phyloP scores from a whole-genome alignment of 257 asterid genomes.

The Solanum piurae region DNA sequence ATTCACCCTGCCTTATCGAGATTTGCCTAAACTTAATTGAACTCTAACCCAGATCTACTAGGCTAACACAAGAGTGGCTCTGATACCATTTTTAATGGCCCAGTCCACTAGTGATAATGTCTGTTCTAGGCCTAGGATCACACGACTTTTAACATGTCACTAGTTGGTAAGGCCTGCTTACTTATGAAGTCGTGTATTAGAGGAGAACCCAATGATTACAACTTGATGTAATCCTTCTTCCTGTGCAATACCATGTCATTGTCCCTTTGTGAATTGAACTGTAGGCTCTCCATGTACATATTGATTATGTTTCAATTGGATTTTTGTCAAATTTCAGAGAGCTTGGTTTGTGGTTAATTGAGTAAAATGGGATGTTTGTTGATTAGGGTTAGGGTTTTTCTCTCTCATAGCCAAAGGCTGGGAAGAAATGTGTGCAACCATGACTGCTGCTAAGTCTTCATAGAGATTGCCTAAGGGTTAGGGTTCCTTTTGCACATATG shows the following conservation, averaged over 20 bases:
- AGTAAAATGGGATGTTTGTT: background rate
- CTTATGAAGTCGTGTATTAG: too few relatives aligned
- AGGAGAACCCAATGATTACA: too few relatives aligned
- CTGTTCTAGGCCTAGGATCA: rapidly evolving
- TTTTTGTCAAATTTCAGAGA: background rate
- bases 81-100: too few relatives aligned
- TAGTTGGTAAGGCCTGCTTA: too few relatives aligned
- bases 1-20: too few relatives aligned
- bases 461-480: background rate
- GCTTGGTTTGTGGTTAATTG: background rate
- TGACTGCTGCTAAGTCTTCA: background rate
- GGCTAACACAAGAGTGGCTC: too few relatives aligned
- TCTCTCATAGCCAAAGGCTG: background rate
- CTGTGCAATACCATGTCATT: background rate
- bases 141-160: too few relatives aligned
- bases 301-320: background rate
- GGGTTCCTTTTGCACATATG: too few relatives aligned
- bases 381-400: background rate
- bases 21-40: too few relatives aligned
- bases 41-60: too few relatives aligned
- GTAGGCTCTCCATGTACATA: background rate
- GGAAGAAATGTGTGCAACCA: background rate
- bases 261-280: background rate
- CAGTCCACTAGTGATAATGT: too few relatives aligned
- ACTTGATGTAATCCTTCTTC: background rate